These are phyloP conservation scores for Parietaria judaica DNA, from an alignment of 306 rosid genomes.

Conservation along the genomic window DNA sequence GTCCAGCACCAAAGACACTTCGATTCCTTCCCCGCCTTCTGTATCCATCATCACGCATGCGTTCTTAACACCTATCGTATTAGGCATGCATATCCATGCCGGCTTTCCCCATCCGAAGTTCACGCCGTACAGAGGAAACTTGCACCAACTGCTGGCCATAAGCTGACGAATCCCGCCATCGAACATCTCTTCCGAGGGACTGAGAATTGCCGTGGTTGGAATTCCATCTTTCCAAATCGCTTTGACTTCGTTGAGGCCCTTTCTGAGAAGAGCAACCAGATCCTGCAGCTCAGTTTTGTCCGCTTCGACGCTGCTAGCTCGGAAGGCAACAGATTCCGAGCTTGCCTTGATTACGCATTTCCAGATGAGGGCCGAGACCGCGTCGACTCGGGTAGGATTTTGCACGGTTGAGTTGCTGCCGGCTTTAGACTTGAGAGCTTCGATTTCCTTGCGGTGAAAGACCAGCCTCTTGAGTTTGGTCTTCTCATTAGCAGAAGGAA, in stretches of 20 bases:
- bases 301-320: neutral
- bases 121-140: neutral
- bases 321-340: neutral
- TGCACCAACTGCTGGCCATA: neutral
- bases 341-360: slow-evolving; percentile 9
- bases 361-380: slow-evolving; percentile 21
- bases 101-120: slow-evolving; percentile 13
- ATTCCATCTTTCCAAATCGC: neutral
- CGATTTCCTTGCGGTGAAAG: neutral
- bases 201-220: neutral
- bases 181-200: neutral
- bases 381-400: slow-evolving; percentile 18
- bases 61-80: neutral
- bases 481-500: neutral
- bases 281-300: neutral
- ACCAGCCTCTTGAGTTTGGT: slow-evolving; percentile 9
- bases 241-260: neutral
- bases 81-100: neutral
- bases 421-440: neutral
- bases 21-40: neutral
- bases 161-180: neutral
- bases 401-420: neutral
- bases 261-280: neutral
- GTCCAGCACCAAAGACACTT: too few relatives aligned
- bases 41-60: neutral